Evolutionary conservation across 1,284 basidiomycete genomes (phyloP), one percentile per base, ranked within the genome.

Genomic region (Cutaneotrichosporon cavernicola): DNA sequence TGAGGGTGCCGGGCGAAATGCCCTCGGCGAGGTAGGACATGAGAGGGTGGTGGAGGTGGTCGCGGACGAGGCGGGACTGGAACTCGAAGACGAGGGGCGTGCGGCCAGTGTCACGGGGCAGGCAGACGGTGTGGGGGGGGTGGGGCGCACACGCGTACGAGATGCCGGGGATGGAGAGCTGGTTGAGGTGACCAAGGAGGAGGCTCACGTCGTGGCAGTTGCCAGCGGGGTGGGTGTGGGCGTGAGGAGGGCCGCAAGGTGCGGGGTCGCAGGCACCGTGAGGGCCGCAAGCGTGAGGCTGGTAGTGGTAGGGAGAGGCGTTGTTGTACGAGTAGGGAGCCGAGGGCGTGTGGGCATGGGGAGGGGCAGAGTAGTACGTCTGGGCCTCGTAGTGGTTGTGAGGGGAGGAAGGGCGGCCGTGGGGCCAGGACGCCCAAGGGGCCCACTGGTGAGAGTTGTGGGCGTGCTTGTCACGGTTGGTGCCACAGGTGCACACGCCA

Each of bases 11-110:
- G 6, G 57, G 57, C n/a, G 52, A 26, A 5, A 67, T 62, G 43
- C 65, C 65, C 60, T 67, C 62, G 30, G 65, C 65, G 26, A 67
- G 65, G 60, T 67, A 67, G 49, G 57, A 56, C 11, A 67, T 62
- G 34, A 67, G 63, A 9, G 56, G 57, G 57, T 64, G 65, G 62
- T 67, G 65, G 31, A 67, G 62, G 57, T 67, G 60, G 62, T 64
- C 60, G 31, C 65, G 65, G 13, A 64, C 47, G 32, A 67, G 65
- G 58, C 65, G 65, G 13, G 57, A 14, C 49, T 67, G 57, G 32
- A 56, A 61, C n/a, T 36, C 30, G 30, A 64, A 67, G 13, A 53
- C 30, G 49, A 26, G 32, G 32, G 65, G 62, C n/a, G 56, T 40
- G 43, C 46, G 56, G 52, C 51, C 55, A 14, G 56, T 47, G 47